These are phyloP conservation scores for Fulvia fulva DNA, from an alignment of 2,329 filamentous ascomycete genomes.

Conservation along the genomic window DNA sequence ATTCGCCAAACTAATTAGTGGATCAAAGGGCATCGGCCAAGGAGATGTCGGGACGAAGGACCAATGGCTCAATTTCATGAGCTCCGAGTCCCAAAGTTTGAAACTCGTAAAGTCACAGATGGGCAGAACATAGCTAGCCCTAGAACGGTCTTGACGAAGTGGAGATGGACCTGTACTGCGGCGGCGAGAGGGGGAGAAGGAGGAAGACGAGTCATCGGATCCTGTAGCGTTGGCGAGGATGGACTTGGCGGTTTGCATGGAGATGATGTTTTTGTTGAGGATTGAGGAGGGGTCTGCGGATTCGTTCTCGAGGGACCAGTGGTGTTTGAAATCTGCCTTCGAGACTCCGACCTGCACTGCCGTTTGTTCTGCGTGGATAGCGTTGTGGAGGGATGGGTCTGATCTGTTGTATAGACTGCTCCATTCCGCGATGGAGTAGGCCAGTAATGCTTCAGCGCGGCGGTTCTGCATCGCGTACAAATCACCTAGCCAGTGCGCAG, in stretches of 20 bases:
- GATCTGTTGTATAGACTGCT: slow-evolving; percentile 4
- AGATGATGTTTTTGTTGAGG: slow-evolving; percentile 9
- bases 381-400: not conserved
- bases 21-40: slow-evolving; percentile 26
- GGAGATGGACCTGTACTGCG: not conserved
- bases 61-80: slow-evolving; percentile 5
- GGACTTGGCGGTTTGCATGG: not conserved
- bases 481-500: slow-evolving; percentile 28
- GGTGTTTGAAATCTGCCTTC: slow-evolving; percentile 6
- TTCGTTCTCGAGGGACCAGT: slow-evolving; percentile 1
- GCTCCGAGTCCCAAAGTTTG: not conserved
- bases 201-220: not conserved
- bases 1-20: slow-evolving; percentile 21
- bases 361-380: slow-evolving; percentile 2
- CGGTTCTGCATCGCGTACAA: slow-evolving; percentile 22
- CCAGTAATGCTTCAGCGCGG: slow-evolving; percentile 21
- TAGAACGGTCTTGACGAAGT: not conserved
- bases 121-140: slow-evolving; percentile 5
- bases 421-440: slow-evolving; percentile 23
- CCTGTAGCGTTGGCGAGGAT: not conserved
- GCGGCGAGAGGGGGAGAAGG: not conserved
- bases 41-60: slow-evolving; percentile 7
- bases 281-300: slow-evolving; percentile 5
- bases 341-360: slow-evolving; percentile 8
- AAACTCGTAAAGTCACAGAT: not conserved